Evolutionary conservation across 768 basidiomycete species (phyloP).

Genomic region (Podaxis sp.): DNA sequence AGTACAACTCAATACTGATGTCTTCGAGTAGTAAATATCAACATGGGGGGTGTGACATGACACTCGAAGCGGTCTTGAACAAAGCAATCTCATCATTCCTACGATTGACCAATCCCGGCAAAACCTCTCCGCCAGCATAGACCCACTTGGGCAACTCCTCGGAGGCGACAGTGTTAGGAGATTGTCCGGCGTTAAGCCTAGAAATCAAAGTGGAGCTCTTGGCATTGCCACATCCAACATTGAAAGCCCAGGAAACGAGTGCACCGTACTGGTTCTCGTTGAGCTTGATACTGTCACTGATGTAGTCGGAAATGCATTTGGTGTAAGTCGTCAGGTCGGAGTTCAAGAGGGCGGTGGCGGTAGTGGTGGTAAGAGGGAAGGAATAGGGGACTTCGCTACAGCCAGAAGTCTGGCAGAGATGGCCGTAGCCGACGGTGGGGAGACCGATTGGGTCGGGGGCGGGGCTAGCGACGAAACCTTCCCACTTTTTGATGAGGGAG

Average conservation of each 20-base stretch:
- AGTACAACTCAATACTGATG: background rate
- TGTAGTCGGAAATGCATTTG: constrained; percentile 26
- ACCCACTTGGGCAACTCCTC: constrained; percentile 33
- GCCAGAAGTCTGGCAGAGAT: constrained; percentile 29
- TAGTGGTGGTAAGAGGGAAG: constrained; percentile 32
- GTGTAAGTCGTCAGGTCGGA: constrained; percentile 24
- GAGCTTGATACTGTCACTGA: constrained; percentile 23
- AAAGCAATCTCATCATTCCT: constrained; percentile 29
- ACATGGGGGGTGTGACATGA: constrained; percentile 27
- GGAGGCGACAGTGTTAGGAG: constrained; percentile 31
- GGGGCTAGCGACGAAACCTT: constrained; percentile 35
- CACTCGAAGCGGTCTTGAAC: constrained; percentile 30
- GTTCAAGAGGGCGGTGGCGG: constrained; percentile 28
- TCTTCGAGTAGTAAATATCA: background rate
- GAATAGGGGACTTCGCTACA: constrained; percentile 34
- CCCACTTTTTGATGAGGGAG: constrained; percentile 29
- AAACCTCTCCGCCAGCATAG: constrained; percentile 26
- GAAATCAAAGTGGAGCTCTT: constrained; percentile 27
- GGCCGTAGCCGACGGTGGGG: constrained; percentile 37
- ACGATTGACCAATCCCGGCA: constrained; percentile 27
- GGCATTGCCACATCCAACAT: constrained; percentile 28
- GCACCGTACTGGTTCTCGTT: constrained; percentile 37
- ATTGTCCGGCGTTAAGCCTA: constrained; percentile 29
- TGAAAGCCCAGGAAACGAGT: constrained; percentile 31
- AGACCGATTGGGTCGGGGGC: constrained; percentile 36